These are phyloP conservation scores for Wickerhamomyces chambardii DNA, from an alignment of 805 yeast species.

Conservation along the genomic window DNA sequence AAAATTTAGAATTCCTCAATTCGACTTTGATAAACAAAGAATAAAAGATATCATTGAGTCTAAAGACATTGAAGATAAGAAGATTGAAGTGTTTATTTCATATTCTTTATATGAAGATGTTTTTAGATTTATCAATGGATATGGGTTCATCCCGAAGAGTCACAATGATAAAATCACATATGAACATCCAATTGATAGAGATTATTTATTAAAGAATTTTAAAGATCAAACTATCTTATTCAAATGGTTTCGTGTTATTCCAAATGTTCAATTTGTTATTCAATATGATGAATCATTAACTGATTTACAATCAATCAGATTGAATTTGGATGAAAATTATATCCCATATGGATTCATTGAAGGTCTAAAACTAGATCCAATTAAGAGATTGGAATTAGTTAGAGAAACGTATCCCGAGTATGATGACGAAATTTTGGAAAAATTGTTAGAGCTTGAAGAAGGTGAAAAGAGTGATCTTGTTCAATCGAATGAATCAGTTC, in stretches of 20 bases:
- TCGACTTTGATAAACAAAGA: conserved; percentile 1
- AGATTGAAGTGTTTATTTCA: conserved; percentile 32
- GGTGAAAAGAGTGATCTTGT: conserved; percentile 11
- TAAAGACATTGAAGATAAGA: neutral
- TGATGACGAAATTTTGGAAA: neutral
- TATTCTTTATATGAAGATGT: conserved; percentile 36
- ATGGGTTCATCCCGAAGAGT: conserved; percentile 37
- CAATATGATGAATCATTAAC: conserved; percentile 8
- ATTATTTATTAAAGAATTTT: conserved; percentile 5
- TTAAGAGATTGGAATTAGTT: neutral
- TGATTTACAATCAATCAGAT: conserved; percentile 11
- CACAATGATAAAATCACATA: conserved; percentile 11
- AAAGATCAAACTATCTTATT: conserved; percentile 17
- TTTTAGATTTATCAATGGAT: conserved; percentile 26
- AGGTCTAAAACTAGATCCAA: conserved; percentile 8
- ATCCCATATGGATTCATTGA: conserved; percentile 22
- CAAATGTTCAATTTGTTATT: conserved; percentile 29
- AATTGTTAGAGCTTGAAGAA: conserved; percentile 10
- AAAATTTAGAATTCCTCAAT: conserved; percentile 12
- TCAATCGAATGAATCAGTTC: conserved; percentile 2
- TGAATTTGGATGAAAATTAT: conserved; percentile 23
- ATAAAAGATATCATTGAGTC: conserved; percentile 2
- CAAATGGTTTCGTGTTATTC: conserved; percentile 27
- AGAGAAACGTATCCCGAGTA: neutral
- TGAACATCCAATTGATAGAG: conserved; percentile 25